These are phyloP conservation scores for Solanum tarijense DNA, from an alignment of 257 asterid species.

Conservation along the genomic window DNA sequence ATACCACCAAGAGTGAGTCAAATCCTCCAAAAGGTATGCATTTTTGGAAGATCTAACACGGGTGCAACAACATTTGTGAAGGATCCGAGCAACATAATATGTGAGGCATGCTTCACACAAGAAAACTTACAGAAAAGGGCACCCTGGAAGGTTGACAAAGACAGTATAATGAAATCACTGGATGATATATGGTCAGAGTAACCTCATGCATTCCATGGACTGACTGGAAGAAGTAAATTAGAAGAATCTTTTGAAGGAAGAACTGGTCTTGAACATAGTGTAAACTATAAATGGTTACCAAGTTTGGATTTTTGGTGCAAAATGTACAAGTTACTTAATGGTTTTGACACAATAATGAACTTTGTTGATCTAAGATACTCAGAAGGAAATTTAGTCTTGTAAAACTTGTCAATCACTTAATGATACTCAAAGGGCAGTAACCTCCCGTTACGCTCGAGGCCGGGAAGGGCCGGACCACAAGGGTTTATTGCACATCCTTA, in stretches of 20 bases:
- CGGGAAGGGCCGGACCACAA: not conserved
- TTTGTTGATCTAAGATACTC: not conserved
- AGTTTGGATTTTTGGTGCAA: not conserved
- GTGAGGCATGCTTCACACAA: not conserved
- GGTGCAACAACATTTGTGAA: not conserved
- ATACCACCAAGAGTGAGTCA: not conserved
- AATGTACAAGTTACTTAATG: not conserved
- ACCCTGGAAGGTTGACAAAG: not conserved
- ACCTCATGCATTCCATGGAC: not conserved
- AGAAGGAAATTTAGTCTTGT: not conserved
- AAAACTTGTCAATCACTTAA: not conserved
- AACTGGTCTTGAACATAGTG: not conserved
- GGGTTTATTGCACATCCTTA: not conserved
- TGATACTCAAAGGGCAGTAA: not conserved
- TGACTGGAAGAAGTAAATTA: not conserved
- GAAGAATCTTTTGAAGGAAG: not conserved
- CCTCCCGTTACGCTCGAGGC: not conserved
- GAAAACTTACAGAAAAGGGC: not conserved
- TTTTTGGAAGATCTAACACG: not conserved
- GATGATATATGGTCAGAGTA: not conserved
- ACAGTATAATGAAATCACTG: no score
- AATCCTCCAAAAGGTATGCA: not conserved
- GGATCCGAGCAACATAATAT: not conserved
- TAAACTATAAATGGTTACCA: not conserved
- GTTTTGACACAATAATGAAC: not conserved